phyloP scores from a whole-genome alignment of 495 filamentous ascomycete species.

The Hypoxylon intermedium region DNA sequence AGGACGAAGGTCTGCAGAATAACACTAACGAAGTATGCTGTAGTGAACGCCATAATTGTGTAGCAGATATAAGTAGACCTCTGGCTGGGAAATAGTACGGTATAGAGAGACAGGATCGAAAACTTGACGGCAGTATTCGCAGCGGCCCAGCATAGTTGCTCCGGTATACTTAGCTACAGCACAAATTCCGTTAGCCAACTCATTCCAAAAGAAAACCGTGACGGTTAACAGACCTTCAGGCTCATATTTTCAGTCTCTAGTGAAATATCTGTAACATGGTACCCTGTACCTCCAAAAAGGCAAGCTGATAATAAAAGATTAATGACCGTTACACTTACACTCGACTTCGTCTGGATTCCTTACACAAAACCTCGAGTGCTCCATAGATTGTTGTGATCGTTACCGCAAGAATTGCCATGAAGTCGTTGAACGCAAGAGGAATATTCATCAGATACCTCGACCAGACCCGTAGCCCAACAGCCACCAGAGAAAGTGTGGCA shows the following conservation, averaged over 20 bases:
- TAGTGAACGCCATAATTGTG: neutral
- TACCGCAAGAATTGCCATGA: neutral
- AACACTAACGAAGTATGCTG: neutral
- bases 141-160: conserved; percentile 1
- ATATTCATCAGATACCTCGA: neutral
- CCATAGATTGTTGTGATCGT: neutral
- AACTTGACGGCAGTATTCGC: conserved; percentile 5
- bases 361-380: neutral
- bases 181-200: too few species aligned
- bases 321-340: neutral
- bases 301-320: too few species aligned
- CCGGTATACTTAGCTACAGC: too few species aligned
- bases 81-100: neutral
- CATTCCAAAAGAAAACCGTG: too few species aligned
- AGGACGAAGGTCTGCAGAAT: neutral
- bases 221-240: too few species aligned
- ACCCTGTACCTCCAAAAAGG: too few species aligned
- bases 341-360: neutral
- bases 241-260: too few species aligned
- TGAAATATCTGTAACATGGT: too few species aligned
- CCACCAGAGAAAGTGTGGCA: too few species aligned
- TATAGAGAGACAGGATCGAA: conserved; percentile 1
- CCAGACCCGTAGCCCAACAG: neutral
- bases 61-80: neutral
- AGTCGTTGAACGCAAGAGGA: neutral